These are phyloP conservation scores for Geosmithia putterillii DNA, from an alignment of 2,329 filamentous ascomycete genomes.

Conservation along the genomic window DNA sequence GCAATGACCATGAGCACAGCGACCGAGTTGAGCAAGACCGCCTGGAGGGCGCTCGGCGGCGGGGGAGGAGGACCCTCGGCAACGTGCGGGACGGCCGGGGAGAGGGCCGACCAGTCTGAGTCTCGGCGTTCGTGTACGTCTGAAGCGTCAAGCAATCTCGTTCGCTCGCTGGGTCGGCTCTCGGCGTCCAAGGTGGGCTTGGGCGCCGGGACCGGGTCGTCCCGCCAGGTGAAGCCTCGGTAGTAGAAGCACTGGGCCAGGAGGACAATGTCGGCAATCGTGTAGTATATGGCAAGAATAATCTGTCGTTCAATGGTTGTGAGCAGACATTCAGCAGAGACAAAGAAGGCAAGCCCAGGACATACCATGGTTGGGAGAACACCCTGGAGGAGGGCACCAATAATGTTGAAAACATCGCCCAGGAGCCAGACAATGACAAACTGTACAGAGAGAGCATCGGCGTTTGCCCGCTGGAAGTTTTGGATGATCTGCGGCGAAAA, in stretches of 20 bases:
- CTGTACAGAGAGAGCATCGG: conserved; percentile 78
- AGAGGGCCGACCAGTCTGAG: conserved; percentile 52
- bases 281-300: conserved; percentile 90
- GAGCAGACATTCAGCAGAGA: conserved; percentile 3
- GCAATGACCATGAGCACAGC: conserved; percentile 72
- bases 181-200: conserved; percentile 21
- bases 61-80: conserved; percentile 31
- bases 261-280: conserved; percentile 79
- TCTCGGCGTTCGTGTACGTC: conserved; percentile 31
- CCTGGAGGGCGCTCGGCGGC: conserved; percentile 40
- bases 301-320: conserved; percentile 31
- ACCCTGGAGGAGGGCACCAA: conserved; percentile 81
- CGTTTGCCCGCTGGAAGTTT: conserved; percentile 75
- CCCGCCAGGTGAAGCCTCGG: conserved; percentile 61
- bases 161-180: conserved; percentile 37
- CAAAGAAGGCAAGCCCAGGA: not conserved
- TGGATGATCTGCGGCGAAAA: conserved; percentile 96
- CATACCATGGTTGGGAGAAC: conserved; percentile 83
- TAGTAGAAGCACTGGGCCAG: conserved; percentile 93
- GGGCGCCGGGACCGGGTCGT: conserved; percentile 32
- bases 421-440: conserved; percentile 90
- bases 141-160: conserved; percentile 34
- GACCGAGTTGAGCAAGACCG: conserved; percentile 59
- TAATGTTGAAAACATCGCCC: conserved; percentile 93
- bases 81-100: conserved; percentile 71